Base-by-base conservation (phyloP, 192 early-diverging fungal species). In the Backusella parvicylindrica region DNA sequence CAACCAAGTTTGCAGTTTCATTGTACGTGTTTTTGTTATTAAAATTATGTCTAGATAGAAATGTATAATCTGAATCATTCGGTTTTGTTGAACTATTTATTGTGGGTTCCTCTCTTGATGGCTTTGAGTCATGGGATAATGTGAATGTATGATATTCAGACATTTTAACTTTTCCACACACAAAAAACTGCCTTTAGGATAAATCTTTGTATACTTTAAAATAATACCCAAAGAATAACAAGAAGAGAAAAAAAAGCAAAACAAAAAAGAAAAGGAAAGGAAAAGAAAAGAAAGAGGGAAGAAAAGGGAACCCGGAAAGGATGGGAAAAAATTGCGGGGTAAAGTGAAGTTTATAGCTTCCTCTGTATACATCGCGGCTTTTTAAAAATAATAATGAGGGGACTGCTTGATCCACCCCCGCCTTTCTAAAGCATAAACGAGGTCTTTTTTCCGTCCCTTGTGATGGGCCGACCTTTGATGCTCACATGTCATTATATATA, bases 291-390 rank as follows among this genome's bases (percentile, higher is more conserved):
- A 67, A 36, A 67, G 35, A 36, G 32, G 65, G 65, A 36, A 67
- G 31, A 67, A 36, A 68, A 36, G 35, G 35, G 33, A 36, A 33
- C n/a, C 66, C 66, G 32, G 66, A 66, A 66, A 66, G 30, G 64
- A 68, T 68, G 66, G 66, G 66, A 68, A 68, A 68, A 37, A 68
- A 68, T 23, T 68, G 66, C 66, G 66, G 66, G 66, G 66, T 68
- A 68, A 68, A 31, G 18, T 37, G 36, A 23, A 36, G 35, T 68
- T 23, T 68, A 13, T 60, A 28, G 53, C 21, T 13, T 28, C 9
- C 21, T 26, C 53, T 60, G 53, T 60, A 60, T 60, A 28, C 53
- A 60, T 60, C 9, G 66, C 66, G 66, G 66, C 35, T 68, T n/a
- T 68, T 68, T n/a, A n/a, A 18, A 68, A 68, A 67, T 12, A 21